Base-by-base conservation (phyloP, 371 early-diverging fungal genomes). In the Mortierella sp. region DNA sequence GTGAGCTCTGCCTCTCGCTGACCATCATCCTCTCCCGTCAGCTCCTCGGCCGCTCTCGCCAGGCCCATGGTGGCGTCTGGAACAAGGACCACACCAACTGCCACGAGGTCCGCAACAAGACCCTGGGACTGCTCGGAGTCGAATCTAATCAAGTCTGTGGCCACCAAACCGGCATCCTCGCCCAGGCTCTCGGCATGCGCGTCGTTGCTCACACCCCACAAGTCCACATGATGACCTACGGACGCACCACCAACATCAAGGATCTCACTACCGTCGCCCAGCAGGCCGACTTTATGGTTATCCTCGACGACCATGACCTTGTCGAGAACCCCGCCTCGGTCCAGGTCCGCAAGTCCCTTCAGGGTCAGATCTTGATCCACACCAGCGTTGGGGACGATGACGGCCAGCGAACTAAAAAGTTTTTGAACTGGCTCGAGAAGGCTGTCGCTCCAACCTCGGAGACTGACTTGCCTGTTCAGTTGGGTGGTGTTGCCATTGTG, bases 11-110 rank as follows among this genome's bases (percentile, higher is more conserved):
- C 69, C 79, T 85, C 79, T 85, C 86, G 40, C 71, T 85, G 69
- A 81, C 86, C 77, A 85, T 85, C 75, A 79, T 81, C 79, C 86
- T 85, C 61, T 81, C 86, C 21, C 86, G 86, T 59, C 86, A 81
- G 54, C 77, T 85, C 28, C 71, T 85, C 51, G 71, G 76, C 57
- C 78, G 81, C 72, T 79, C 67, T 69, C 86, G 82, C 55, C 86
- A 85, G 76, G 64, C 86, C 6, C 86, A 85, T 46, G 59, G 28
- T 19, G 81, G 86, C 26, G 61, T 81, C 77, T 85, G 86, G 86
- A 81, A 81, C 76, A 85, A 85, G 75, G 81, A 85, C 72, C 86
- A 85, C 69, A 78, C 76, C 74, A 78, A 85, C 59, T 85, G 86
- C 79, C 82, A 85, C 48, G 86, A 85, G 69, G 77, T 85, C 57